These are phyloP conservation scores for Salvia miltiorrhiza DNA, from an alignment of 257 asterid species.

Conservation along the genomic window DNA sequence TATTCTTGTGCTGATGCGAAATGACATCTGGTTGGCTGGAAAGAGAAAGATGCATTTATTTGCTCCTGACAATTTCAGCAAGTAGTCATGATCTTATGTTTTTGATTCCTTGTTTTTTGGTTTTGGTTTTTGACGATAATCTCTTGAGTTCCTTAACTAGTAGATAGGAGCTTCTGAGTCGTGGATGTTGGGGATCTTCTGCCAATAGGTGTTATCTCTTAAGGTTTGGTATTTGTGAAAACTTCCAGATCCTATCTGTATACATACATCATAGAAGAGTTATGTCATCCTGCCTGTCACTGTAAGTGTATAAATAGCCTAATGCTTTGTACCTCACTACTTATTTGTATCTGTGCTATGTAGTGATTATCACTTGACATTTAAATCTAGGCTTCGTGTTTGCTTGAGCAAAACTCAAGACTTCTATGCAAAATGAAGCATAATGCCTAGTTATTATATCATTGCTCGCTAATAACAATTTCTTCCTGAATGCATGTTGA, in stretches of 20 bases:
- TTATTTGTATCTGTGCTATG: neutral
- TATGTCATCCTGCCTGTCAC: slow-evolving; percentile 31
- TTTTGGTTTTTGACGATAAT: slow-evolving; percentile 6
- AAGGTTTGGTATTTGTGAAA: slow-evolving; percentile 42
- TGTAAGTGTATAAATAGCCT: slow-evolving; percentile 26
- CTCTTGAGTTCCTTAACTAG: slow-evolving; percentile 41
- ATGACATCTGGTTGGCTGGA: slow-evolving; percentile 8
- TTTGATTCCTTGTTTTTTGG: slow-evolving; percentile 2
- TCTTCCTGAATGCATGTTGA: slow-evolving; percentile 1
- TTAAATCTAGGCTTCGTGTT: slow-evolving; percentile 1
- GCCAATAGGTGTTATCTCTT: slow-evolving; percentile 36
- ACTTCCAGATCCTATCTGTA: slow-evolving; percentile 29
- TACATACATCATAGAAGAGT: slow-evolving; percentile 29
- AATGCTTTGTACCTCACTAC: slow-evolving; percentile 2
- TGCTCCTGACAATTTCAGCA: slow-evolving; percentile 11
- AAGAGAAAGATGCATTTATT: neutral
- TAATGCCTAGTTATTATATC: neutral
- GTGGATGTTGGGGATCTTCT: slow-evolving; percentile 48
- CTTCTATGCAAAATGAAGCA: neutral
- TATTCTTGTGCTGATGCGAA: slow-evolving; percentile 14
- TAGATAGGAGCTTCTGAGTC: slow-evolving; percentile 28
- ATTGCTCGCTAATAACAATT: neutral
- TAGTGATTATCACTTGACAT: slow-evolving; percentile 6
- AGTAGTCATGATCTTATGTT: slow-evolving; percentile 1
- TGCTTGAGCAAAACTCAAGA: neutral